Evolutionary conservation across 2,329 filamentous ascomycete genomes (phyloP).

Genomic region (Stachybotrys chartarum): DNA sequence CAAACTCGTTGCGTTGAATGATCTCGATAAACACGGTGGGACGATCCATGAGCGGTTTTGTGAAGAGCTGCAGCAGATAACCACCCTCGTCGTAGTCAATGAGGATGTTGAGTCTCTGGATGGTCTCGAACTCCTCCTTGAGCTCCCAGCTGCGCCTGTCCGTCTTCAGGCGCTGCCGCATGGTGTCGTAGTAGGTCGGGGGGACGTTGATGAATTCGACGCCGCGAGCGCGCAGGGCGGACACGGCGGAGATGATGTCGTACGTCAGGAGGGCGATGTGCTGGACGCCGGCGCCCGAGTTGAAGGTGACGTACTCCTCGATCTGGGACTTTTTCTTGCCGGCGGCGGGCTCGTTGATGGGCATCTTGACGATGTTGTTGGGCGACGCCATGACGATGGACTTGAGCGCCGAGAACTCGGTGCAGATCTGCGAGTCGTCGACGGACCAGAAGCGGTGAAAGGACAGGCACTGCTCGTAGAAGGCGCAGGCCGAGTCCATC

Average conservation of each 20-base stretch:
- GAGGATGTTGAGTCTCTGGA: constrained; percentile 75
- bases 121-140: constrained; percentile 70
- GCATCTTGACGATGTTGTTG: constrained; percentile 90
- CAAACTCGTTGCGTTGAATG: constrained; percentile 85
- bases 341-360: constrained; percentile 89
- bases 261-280: constrained; percentile 82
- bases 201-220: constrained; percentile 92
- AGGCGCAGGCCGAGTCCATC: constrained; percentile 60
- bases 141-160: constrained; percentile 55
- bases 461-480: constrained; percentile 81
- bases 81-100: constrained; percentile 94
- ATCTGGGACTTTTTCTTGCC: constrained; percentile 93
- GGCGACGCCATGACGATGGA: constrained; percentile 85
- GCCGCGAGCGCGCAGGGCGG: constrained; percentile 73
- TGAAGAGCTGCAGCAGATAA: constrained; percentile 72
- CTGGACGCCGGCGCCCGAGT: constrained; percentile 83
- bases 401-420: constrained; percentile 82
- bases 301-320: constrained; percentile 88
- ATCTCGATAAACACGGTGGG: constrained; percentile 96
- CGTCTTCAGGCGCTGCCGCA: constrained; percentile 65
- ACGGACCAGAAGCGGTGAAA: constrained; percentile 98
- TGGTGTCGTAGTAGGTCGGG: constrained; percentile 73
- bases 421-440: constrained; percentile 88
- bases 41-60: constrained; percentile 85
- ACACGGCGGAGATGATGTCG: constrained; percentile 72